phyloP scores from a whole-genome alignment of 139 green algal species.

The Chlorella sorokiniana region DNA sequence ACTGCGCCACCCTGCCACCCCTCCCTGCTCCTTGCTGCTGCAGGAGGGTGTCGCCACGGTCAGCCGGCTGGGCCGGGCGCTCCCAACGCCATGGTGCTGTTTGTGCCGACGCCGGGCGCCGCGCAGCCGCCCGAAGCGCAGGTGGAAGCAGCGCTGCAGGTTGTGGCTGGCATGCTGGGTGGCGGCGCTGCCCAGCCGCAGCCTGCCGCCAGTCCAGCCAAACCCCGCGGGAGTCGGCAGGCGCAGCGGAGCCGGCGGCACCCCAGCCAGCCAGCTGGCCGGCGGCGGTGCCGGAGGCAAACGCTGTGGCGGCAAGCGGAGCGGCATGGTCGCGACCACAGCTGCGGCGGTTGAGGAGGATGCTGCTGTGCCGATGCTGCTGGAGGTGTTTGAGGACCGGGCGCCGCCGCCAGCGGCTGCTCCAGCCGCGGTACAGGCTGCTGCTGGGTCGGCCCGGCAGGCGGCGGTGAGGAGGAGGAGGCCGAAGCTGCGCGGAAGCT shows the following conservation, averaged over 20 bases:
- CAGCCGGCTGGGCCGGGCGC: neutral
- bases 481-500: neutral
- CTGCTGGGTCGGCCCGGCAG: neutral
- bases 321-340: neutral
- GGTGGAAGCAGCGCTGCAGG: neutral
- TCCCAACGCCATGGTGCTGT: neutral
- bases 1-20: too few species aligned
- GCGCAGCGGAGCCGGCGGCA: neutral
- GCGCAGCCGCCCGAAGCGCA: neutral
- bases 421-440: neutral
- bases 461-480: neutral
- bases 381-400: neutral
- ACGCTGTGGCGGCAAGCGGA: neutral
- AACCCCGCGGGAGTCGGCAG: too few species aligned
- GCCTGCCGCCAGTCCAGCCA: too few species aligned
- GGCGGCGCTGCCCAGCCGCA: neutral
- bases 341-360: neutral
- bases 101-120: neutral
- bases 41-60: neutral
- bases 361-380: neutral
- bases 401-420: constrained; percentile 4
- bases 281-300: neutral
- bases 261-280: neutral
- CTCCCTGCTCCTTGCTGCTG: too few species aligned
- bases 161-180: neutral